A percentile compares a stretch with the other conserved stretches of the same genome.
phyloP scores from a whole-genome alignment of 345 rosid species.

The Moringa oleifera region DNA sequence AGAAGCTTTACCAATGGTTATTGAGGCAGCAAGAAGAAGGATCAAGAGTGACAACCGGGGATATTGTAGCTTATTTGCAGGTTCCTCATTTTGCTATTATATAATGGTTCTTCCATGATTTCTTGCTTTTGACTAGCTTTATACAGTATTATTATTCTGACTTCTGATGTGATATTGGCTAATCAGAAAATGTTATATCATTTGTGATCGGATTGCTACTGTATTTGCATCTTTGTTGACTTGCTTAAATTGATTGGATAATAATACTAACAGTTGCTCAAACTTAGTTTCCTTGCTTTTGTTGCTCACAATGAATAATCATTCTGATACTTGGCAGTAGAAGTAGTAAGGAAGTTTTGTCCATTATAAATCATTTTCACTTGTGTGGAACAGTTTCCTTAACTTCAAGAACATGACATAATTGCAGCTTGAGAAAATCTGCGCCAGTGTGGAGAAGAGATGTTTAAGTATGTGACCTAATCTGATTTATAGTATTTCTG shows the following conservation, averaged over 20 bases:
- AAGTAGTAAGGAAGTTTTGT: too few relatives aligned
- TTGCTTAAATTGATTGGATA: not conserved
- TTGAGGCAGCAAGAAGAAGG: constrained; percentile 74
- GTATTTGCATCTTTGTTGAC: not conserved
- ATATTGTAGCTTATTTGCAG: constrained; percentile 65
- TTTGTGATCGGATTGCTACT: not conserved
- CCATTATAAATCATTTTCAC: too few relatives aligned
- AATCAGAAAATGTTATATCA: not conserved
- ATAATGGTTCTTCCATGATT: not conserved
- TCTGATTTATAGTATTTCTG: constrained; percentile 13
- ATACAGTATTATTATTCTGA: not conserved
- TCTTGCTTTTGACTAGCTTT: not conserved
- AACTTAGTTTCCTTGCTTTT: too few relatives aligned
- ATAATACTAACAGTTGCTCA: not conserved
- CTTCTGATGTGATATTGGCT: not conserved
- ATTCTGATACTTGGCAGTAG: too few relatives aligned
- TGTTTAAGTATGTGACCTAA: too few relatives aligned
- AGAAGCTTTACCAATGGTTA: constrained; percentile 77
- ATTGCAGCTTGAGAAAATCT: too few relatives aligned
- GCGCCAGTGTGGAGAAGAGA: too few relatives aligned
- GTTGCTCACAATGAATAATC: too few relatives aligned
- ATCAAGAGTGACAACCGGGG: constrained; percentile 50
- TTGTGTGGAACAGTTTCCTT: too few relatives aligned
- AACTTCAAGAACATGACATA: too few relatives aligned
- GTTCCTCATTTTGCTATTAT: constrained; percentile 22